Evolutionary conservation across 83 land plant genomes (phyloP), one percentile per base, ranked within the genome.

Genomic region (Picea abies): DNA sequence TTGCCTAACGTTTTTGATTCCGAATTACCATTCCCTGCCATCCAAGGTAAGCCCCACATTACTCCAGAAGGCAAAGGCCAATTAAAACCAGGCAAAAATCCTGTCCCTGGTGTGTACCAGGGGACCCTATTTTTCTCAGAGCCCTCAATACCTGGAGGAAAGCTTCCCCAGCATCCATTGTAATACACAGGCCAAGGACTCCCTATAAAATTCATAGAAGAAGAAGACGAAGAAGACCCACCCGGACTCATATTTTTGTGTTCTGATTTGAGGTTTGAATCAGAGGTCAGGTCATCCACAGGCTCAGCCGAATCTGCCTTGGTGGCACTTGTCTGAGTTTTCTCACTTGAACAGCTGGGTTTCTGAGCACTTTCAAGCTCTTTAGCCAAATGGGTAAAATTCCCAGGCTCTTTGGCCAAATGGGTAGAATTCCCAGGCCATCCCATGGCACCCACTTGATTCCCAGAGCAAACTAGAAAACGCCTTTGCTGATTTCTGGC

Each of bases 241-340:
- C 47, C 22, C n/a, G 58, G 77, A 47, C 77, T 73, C 77, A n/a
- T 73, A 49, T 7, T n/a, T n/a, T 39, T 47, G 37, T 23, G 25
- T n/a, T 72, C 76, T 73, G 77, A n/a, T 73, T 20, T 44, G 12
- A 52, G 77, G 58, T 11, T 10, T 47, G 77, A 73, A 10, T 73
- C 58, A 73, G 56, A 44, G n/a, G 58, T 52, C 77, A 47, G 15
- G 47, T 44, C 77, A 73, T 73, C 77, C 75, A 70, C 3, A 2
- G 75, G 37, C 49, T 70, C 47, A 73, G 41, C 77, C 77, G 77
- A 73, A 10, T 73, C 77, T 73, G 22, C 77, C 41, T 73, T 73
- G 58, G 77, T 73, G 25, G 77, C 56, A 73, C 77, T 73, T 15
- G 23, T n/a, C 41, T 73, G 77, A 16, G 77, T 73, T 22, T 73